These are phyloP conservation scores for Petunia hybrid DNA, from an alignment of 305 asterid genomes.

Conservation along the genomic window DNA sequence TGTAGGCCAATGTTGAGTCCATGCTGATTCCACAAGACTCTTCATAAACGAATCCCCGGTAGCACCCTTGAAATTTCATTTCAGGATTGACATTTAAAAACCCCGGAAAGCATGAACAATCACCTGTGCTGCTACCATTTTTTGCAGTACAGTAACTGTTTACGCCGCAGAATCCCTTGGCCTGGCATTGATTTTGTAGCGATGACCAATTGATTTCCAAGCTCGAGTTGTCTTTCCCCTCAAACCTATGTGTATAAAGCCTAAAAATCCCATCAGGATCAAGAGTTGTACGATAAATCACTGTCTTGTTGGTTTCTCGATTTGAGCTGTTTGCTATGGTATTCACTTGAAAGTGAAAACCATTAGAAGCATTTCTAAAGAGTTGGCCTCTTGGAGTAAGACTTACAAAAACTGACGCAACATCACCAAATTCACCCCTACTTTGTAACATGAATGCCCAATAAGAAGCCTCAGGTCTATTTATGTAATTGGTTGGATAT, in stretches of 20 bases:
- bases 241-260: not conserved
- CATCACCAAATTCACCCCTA: conserved; percentile 5
- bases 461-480: not conserved
- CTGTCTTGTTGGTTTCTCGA: not conserved
- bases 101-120: conserved; percentile 44
- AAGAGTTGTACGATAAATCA: not conserved
- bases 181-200: no score
- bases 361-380: not conserved
- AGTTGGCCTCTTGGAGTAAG: not conserved
- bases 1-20: conserved; percentile 23
- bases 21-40: conserved; percentile 33
- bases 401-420: not conserved
- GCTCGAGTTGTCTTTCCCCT: no score
- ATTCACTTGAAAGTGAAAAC: not conserved
- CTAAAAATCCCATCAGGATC: conserved; percentile 12
- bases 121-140: not conserved
- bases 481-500: not conserved
- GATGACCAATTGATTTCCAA: no score
- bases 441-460: not conserved
- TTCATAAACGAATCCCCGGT: conserved; percentile 35
- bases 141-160: no score
- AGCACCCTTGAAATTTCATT: conserved; percentile 41
- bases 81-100: conserved; percentile 28
- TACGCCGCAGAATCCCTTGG: no score
- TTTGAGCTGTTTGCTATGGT: not conserved